Base-by-base conservation (phyloP, 2,329 filamentous ascomycete genomes). In the Macrophomina phaseolina region DNA sequence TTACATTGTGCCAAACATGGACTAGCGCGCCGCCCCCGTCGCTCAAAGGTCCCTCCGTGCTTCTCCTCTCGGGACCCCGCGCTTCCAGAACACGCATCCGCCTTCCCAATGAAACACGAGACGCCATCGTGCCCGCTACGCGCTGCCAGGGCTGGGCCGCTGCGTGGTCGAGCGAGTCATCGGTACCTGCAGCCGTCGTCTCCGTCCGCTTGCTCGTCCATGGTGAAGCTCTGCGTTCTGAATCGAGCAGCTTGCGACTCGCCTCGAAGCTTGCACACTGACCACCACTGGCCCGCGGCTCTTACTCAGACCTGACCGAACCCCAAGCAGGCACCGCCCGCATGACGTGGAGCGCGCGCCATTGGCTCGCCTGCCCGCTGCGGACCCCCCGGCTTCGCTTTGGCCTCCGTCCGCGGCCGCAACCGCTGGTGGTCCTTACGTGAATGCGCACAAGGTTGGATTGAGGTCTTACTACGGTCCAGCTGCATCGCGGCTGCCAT, bases 351-450 rank as follows among this genome's bases (percentile, higher is more conserved):
- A 51, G 48, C 23, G 18, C 48, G 48, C 48, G 28, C 18, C 48
- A 51, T 51, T 51, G 48, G 48, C 48, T 51, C 48, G 48, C 18
- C 48, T 28, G 48, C 48, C 18, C 23, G 3, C 23, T 28, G 48
- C 48, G 48, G 48, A 51, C 5, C 48, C 48, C 48, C 48, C 48
- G 48, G 48, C 48, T 30, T 51, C 48, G 8, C 48, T 30, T 51
- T 6, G 18, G 7, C 48, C 48, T 30, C 48, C n/a, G 18, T 30
- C 48, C 23, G 18, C 48, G 30, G 48, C 48, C 48, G 48, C 48
- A 51, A 51, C 42, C 18, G 48, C 18, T 51, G 48, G 48, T 51
- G 48, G 48, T 12, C 48, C 48, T 51, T 51, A 51, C 48, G 48
- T 51, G 48, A 51, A 51, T 51, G 18, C 23, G 48, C 48, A 51